Evolutionary conservation across 148 eudicot genomes (phyloP), one percentile per base, ranked within the genome.

Genomic region (Polygonum maritimum): DNA sequence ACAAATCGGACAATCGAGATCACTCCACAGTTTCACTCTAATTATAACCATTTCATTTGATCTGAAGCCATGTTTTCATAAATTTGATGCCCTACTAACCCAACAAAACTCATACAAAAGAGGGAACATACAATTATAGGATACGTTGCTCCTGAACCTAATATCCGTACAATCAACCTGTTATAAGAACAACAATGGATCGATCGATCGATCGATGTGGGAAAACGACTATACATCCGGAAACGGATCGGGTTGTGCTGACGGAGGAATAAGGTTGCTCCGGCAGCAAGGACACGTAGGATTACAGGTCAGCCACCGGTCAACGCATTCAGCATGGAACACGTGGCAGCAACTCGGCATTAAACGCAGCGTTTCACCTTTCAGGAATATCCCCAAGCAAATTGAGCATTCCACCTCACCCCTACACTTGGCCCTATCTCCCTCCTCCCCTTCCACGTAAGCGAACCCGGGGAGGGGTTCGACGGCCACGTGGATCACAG

Each of bases 381-480:
- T 65, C 31, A 48, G 33, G 36, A 49, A 75, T 2, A 35, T 6
- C 15, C 63, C 85, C 40, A 88, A 51, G 73, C 91, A 88, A 4
- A 88, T 84, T 0, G 87, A 87, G 48, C 91, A 88, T 77, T 73
- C 63, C 33, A 21, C 12, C 63, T 7, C 63, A 57, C 63, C 63
- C 63, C 12, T 57, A 10, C 63, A 57, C 13, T 22, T 21, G 63
- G 14, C 63, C 63, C 76, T 76, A 13, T 81, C 86, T 13, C 15
- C 49, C 15, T 33, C 40, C 2, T 33, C 69, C 40, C 39, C 69
- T 33, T 33, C 69, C 39, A 31, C 69, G 69, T 63, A 63, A 6
- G 39, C 69, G 35, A 63, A 63, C 12, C 33, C 13, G 15, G 69
- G 69, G 39, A 63, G 69, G 40, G 69, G 18, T 3, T 63, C 69